Base-by-base conservation (phyloP, 2,329 filamentous ascomycete genomes). In the Apiospora koreana region DNA sequence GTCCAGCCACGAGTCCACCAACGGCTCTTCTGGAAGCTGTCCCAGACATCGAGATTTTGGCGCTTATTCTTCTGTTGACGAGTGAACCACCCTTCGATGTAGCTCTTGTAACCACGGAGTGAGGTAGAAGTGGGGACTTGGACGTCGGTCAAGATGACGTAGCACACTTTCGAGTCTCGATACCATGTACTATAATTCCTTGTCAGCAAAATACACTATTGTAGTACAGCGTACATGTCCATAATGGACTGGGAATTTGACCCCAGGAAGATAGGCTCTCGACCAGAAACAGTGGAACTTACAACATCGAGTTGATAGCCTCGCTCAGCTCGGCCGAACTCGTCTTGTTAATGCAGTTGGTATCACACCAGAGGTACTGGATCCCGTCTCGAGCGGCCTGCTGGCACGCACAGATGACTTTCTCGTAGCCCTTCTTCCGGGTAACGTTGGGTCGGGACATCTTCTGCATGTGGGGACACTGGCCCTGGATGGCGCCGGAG, bases 281-380 rank as follows among this genome's bases (percentile, higher is more conserved):
- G 35, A 31, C 10, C 3, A 54, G 12, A 35, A 54, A 18, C 4
- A 48, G 12, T 1, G 21, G 23, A 3, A 58, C 69, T 70, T 16
- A 69, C 67, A 78, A 82, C 79, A 82, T 81, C 66, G 77, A 78
- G 48, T 81, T 82, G 64, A 82, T 78, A 6, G 80, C 79, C 54
- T 82, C 80, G 3, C 74, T 77, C 2, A 82, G 70, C 69, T 82
- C 80, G 0, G 78, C 76, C 2, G 77, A 79, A 70, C 77, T 81
- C 1, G 65, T 68, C 72, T 79, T 80, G 72, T 83, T 78, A 71
- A 83, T 82, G 64, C 81, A 82, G 46, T 77, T 78, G 1, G 80
- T 81, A 68, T 81, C 80, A n/a, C 79, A 77, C 80, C 80, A 82
- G 12, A 80, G 71, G 28, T 78, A 81, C 3, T 67, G 62, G 4